These are phyloP conservation scores for Chloropicon primus DNA, from an alignment of 139 green algal species.

Conservation along the genomic window DNA sequence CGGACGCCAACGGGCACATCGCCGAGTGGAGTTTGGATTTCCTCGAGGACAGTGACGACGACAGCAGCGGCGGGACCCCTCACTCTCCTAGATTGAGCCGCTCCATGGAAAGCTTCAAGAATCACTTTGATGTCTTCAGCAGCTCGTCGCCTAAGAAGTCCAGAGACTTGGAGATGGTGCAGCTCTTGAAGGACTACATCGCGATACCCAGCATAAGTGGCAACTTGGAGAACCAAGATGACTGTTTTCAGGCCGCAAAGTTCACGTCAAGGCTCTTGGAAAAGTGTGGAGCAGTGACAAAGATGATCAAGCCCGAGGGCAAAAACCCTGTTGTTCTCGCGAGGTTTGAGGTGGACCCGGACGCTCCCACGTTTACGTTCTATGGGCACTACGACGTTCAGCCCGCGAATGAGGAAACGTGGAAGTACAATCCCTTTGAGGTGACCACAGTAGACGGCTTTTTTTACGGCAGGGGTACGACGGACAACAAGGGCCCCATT, in stretches of 20 bases:
- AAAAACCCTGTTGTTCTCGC: constrained; percentile 80
- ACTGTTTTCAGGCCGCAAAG: constrained; percentile 78
- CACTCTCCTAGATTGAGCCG: neutral
- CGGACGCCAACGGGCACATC: neutral
- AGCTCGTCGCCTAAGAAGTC: neutral
- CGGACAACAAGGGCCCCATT: constrained; percentile 88
- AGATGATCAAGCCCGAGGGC: constrained; percentile 43
- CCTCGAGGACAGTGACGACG: neutral
- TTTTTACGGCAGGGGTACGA: constrained; percentile 73
- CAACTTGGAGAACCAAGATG: constrained; percentile 28
- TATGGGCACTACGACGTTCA: constrained; percentile 64
- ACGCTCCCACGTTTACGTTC: constrained; percentile 45
- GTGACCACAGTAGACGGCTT: constrained; percentile 70
- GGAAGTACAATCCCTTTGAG: constrained; percentile 74
- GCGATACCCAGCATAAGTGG: constrained; percentile 41
- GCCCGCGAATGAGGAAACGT: constrained; percentile 65
- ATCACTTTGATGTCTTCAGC: neutral
- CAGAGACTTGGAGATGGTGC: constrained; percentile 52
- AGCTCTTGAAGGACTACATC: constrained; percentile 67
- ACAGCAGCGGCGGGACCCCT: neutral
- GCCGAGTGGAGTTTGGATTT: neutral
- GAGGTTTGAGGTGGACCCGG: constrained; percentile 49
- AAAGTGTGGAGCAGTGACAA: constrained; percentile 58
- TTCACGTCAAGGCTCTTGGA: constrained; percentile 75
- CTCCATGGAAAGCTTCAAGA: neutral